Base-by-base conservation (phyloP, 257 asterid species). In the Verbena officinalis region DNA sequence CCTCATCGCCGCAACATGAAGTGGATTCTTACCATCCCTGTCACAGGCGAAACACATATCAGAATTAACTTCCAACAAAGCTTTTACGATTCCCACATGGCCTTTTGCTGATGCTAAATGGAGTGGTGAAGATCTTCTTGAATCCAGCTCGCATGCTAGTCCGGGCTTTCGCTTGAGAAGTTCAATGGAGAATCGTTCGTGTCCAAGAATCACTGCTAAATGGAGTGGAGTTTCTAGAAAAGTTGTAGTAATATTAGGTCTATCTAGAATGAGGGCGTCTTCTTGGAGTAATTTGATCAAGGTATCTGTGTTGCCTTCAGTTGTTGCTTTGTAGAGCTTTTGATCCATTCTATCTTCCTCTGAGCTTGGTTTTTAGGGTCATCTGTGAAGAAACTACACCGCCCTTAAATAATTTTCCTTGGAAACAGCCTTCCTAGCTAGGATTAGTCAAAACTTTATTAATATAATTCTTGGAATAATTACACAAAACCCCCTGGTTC, bases 181-280 rank as follows among this genome's bases (percentile, higher is more conserved):
- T 19, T 70, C 77, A 4, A 12, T 20, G 4, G 56, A 68, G 31
- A 70, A 67, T 0, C 34, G 57, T 7, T 33, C 53, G 65, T 78
- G 82, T 0, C 78, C 80, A 3, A 72, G 76, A 60, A 75, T 58
- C n/a, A 70, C 44, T 3, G 87, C 80, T 39, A 81, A 31, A 60
- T 78, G 87, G 12, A 81, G 75, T 1, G 85, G 87, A 12, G 80
- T 81, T 58, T 72, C 83, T 9, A 62, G n/a, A n/a, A 40, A 55
- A 11, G 22, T 0, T 7, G 71, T 44, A 3, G 36, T 52, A 8
- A 17, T 15, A 10, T 16, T 42, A 38, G 9, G 58, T 44, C 56
- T 33, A 12, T 77, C 72, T 12, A 77, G 78, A 4, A 73, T 62
- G 16, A 77, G 17, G 0, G 69, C 46, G 38, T 72, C 81, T n/a